A percentile compares a stretch with the other conserved stretches of the same genome.
phyloP scores from a whole-genome alignment of 148 eudicot species.

The Heliosperma pusillum region DNA sequence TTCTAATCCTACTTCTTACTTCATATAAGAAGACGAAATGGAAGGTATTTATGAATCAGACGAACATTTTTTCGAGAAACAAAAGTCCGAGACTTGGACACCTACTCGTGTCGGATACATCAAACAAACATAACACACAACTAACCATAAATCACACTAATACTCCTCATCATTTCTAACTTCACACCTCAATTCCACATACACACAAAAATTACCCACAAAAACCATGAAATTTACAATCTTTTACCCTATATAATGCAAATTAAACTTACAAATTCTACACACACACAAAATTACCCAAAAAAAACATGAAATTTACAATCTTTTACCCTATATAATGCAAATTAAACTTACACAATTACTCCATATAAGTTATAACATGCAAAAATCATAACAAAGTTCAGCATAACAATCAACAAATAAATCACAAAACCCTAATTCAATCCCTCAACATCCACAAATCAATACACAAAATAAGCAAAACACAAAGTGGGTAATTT shows the following conservation, averaged over 20 bases:
- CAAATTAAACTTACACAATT: background rate
- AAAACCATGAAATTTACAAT: background rate
- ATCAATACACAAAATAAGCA: constrained; percentile 7
- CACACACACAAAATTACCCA: background rate
- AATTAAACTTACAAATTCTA: background rate
- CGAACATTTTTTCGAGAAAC: too few relatives aligned
- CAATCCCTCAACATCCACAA: too few relatives aligned
- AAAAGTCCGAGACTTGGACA: background rate
- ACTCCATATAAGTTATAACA: background rate
- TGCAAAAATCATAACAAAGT: background rate
- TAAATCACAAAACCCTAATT: constrained; percentile 26
- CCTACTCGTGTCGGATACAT: background rate
- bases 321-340: background rate
- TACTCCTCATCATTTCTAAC: background rate
- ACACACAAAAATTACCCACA: background rate
- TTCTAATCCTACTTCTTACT: background rate
- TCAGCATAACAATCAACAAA: background rate
- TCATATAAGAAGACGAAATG: background rate
- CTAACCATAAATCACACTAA: background rate
- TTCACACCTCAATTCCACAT: background rate
- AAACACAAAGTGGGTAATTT: background rate
- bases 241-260: background rate
- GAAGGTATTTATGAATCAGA: too few relatives aligned
- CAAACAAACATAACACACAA: background rate
- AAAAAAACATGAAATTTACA: background rate